Conservation (phyloP, 139 green algal genomes). For the Trebouxia sp. region DNA sequence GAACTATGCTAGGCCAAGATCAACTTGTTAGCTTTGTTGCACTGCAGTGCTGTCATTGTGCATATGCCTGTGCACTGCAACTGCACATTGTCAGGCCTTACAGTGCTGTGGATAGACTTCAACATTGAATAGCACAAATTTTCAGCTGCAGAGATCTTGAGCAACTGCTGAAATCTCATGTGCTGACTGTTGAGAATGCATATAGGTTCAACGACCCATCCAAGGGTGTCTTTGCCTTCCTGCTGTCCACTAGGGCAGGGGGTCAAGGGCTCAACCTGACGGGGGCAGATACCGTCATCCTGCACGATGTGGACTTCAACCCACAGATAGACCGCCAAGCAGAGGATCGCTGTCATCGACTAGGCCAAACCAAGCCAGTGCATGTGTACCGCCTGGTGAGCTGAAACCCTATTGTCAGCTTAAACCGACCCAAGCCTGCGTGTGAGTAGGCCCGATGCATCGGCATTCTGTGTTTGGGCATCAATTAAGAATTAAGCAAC, state of each 20-base stretch:
- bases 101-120: not conserved
- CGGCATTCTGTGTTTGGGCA: not conserved
- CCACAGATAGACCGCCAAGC: slow-evolving; percentile 70
- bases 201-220: slow-evolving; percentile 65
- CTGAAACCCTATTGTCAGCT: not conserved
- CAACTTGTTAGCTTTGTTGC: too few species aligned
- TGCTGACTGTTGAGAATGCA: not conserved
- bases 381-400: slow-evolving; percentile 89
- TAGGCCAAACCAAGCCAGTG: slow-evolving; percentile 88
- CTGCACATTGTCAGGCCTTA: not conserved
- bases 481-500: not conserved
- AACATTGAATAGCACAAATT: too few species aligned
- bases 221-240: slow-evolving; percentile 82
- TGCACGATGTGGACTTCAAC: slow-evolving; percentile 73
- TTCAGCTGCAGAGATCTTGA: too few species aligned
- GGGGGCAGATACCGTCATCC: slow-evolving; percentile 92
- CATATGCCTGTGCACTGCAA: too few species aligned
- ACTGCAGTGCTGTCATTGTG: too few species aligned
- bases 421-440: not conserved
- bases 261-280: slow-evolving; percentile 95
- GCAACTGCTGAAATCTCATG: not conserved
- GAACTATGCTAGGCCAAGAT: too few species aligned
- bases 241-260: slow-evolving; percentile 92
- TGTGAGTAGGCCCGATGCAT: not conserved
- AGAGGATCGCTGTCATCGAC: slow-evolving; percentile 75